Conservation (phyloP, 2,329 filamentous ascomycete genomes). For the Orbilia blumenaviensis region DNA sequence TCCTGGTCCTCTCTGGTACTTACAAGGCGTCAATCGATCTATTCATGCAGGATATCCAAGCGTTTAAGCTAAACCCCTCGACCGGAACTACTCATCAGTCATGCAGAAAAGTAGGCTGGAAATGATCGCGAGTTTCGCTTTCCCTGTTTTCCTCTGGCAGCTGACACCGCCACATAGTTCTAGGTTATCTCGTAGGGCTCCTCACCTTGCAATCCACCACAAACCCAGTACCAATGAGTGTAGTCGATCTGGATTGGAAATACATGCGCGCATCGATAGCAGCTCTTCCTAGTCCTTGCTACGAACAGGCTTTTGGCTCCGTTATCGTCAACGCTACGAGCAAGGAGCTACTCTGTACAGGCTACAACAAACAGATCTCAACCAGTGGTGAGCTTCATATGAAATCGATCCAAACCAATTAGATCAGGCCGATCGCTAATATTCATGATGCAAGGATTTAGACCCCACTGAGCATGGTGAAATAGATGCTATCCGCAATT, state of each 20-base stretch:
- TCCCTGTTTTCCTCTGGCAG: neutral
- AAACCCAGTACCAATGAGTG: constrained; percentile 3
- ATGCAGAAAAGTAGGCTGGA: constrained; percentile 22
- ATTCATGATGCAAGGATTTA: neutral
- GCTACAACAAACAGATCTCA: constrained; percentile 30
- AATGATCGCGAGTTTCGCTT: neutral
- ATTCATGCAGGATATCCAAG: too few relatives aligned
- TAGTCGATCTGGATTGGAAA: constrained; percentile 36
- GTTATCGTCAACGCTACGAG: constrained; percentile 45
- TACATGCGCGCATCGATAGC: constrained; percentile 45
- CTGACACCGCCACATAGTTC: constrained; percentile 6
- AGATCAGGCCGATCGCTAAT: too few relatives aligned
- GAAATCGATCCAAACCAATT: neutral
- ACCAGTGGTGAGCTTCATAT: constrained; percentile 8
- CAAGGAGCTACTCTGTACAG: constrained; percentile 32
- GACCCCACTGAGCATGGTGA: constrained; percentile 45
- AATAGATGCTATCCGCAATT: constrained; percentile 44
- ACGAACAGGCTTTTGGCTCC: constrained; percentile 42
- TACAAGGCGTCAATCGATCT: neutral
- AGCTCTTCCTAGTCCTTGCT: constrained; percentile 41
- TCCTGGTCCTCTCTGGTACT: too few relatives aligned
- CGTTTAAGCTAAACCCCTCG: too few relatives aligned
- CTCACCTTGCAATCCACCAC: constrained; percentile 10
- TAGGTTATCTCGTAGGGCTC: constrained; percentile 19
- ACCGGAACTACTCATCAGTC: too few relatives aligned